Percentiles rank a stretch among this genome's conserved stretches.
phyloP scores from a whole-genome alignment of 805 yeast species.

The Ascoidea rubescens region DNA sequence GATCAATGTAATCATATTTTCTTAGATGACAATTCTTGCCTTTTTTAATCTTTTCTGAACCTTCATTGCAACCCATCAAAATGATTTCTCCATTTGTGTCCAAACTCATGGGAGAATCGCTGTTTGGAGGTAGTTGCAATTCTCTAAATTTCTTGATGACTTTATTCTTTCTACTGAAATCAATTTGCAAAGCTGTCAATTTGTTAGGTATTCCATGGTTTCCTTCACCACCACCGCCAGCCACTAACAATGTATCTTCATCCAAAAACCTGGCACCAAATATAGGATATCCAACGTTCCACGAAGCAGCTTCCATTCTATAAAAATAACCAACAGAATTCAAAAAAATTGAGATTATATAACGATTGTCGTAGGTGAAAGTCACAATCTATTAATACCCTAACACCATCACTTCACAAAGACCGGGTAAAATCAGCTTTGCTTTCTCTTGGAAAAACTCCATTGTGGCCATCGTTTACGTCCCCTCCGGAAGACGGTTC shows the following conservation, averaged over 20 bases:
- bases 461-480: too few species aligned
- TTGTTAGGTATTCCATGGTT: slow-evolving; percentile 81
- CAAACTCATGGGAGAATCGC: slow-evolving; percentile 81
- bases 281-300: slow-evolving; percentile 55
- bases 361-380: too few species aligned
- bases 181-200: slow-evolving; percentile 48
- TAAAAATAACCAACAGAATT: too few species aligned
- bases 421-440: too few species aligned
- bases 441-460: too few species aligned
- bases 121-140: slow-evolving; percentile 41
- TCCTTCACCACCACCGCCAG: slow-evolving; percentile 97
- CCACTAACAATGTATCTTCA: slow-evolving; percentile 46
- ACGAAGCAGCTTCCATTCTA: slow-evolving; percentile 10
- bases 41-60: slow-evolving; percentile 38
- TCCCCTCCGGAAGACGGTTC: too few species aligned
- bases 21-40: slow-evolving; percentile 62
- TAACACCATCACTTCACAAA: too few species aligned
- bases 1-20: slow-evolving; percentile 38
- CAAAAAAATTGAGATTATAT: too few species aligned
- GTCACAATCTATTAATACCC: too few species aligned
- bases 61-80: slow-evolving; percentile 67
- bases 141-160: slow-evolving; percentile 47
- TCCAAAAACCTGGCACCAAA: slow-evolving; percentile 64
- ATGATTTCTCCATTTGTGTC: slow-evolving; percentile 40
- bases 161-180: slow-evolving; percentile 30